Conservation (phyloP, 345 rosid species). For the Corymbia maculata region DNA sequence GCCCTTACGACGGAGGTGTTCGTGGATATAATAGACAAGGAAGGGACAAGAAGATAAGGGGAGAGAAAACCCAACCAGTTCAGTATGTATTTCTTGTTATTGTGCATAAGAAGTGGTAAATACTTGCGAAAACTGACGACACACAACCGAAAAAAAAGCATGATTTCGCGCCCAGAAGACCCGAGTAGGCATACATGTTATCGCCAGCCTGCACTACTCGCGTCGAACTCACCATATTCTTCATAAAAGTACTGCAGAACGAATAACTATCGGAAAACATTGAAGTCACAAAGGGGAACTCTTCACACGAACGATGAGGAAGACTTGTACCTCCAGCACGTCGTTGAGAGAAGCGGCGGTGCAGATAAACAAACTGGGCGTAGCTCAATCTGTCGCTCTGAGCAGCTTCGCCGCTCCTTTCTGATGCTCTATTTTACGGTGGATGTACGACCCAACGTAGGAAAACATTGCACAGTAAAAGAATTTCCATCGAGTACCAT, state of each 20-base stretch:
- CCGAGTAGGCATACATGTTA: neutral
- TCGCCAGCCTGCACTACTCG: neutral
- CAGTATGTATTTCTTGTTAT: neutral
- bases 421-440: neutral
- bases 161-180: neutral
- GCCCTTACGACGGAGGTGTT: neutral
- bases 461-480: neutral
- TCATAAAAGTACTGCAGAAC: neutral
- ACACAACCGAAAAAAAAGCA: neutral
- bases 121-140: neutral
- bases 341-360: neutral
- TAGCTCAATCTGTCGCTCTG: neutral
- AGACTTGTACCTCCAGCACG: neutral
- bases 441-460: neutral
- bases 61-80: neutral
- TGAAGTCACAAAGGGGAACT: neutral
- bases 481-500: neutral
- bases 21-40: neutral
- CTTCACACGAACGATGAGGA: neutral
- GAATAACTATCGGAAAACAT: neutral
- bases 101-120: neutral
- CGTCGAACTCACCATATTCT: neutral
- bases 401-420: neutral
- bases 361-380: neutral
- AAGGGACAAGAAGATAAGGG: neutral